Evolutionary conservation across 768 basidiomycete species (phyloP), one percentile per base, ranked within the genome.

Genomic region (Trametes punicea): DNA sequence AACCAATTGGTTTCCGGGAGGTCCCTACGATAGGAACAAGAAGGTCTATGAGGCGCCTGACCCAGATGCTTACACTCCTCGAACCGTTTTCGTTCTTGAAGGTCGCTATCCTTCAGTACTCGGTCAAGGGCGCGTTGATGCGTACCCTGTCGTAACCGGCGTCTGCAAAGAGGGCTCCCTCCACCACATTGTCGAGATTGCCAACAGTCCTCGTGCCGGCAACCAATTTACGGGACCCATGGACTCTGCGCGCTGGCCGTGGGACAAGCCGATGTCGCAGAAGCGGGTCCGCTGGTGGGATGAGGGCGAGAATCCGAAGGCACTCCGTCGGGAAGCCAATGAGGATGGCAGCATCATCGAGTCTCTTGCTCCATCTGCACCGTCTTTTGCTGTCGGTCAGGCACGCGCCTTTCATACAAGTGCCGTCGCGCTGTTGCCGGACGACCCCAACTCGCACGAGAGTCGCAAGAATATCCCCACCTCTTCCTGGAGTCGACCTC

Each of bases 221-320:
- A 18, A n/a, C 7, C 56, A 54, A 2, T 18, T 51, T 30, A 15
- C 62, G 16, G 62, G 69, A 49, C 38, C 58, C 40, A 74, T 76
- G 71, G 74, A 73, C 54, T 74, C 73, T 23, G 75, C 76, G 3
- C 65, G 66, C 21, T 76, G 76, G 74, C 74, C 75, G 0, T 70
- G 64, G 66, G 44, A 38, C 11, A 29, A 25, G 4, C 48, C 49
- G 11, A 41, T 25, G 6, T 13, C 30, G 27, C 29, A 23, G 2
- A 60, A 51, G 40, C 54, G 30, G 6, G 48, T 54, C n/a, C 59
- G 54, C 23, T 75, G 73, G 71, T 72, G 70, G 72, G 60, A 59
- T 6, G 41, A 55, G 23, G 53, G 31, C 13, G 68, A 67, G 48
- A 64, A 70, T 15, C 62, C 59, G 3, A 15, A 53, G 18, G 51